Base-by-base conservation (phyloP, 2,329 filamentous ascomycete genomes). In the Sporothrix brasiliensis region DNA sequence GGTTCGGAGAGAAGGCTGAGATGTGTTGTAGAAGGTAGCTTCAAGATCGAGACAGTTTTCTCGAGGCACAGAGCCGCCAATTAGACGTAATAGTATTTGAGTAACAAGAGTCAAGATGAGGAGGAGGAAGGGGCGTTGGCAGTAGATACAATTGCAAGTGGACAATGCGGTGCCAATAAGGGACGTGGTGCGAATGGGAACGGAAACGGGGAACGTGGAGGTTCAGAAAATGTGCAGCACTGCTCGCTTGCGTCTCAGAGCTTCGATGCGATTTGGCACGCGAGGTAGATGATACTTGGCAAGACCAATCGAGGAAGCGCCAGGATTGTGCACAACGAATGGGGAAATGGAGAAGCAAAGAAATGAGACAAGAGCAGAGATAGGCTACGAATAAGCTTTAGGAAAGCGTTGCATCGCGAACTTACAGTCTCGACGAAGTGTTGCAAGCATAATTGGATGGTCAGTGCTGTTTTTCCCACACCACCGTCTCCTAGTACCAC, bases 371-470 rank as follows among this genome's bases (percentile, higher is more conserved):
- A 63, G 21, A n/a, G 30, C n/a, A 67, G 14, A 66, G 39, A 68
- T 11, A 60, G 34, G 67, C 47, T 65, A 58, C 47, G 47, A n/a
- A 34, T 14, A 27, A 49, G 24, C 34, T 39, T 13, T 13, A 9
- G 21, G 16, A 30, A 54, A 27, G 53, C n/a, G 47, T 30, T 44
- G 30, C 39, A 65, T 54, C 27, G 39, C 11, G 24, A 72, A 84
- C 87, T 82, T 82, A 90, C 88, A 73, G 80, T 97, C 84, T 98
- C 94, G 77, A 98, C 94, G 80, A 99, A 99, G 82, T 99, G 95
- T 82, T 98, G 96, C 78, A 98, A 84, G 81, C 95, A 98, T 77
- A 99, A 86, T 89, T 99, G 93, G 79, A 97, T 97, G 71, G 93
- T 97, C 79, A 97, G 85, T 77, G 93, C 93, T 67, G 93, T 97